A percentile compares a stretch with the other conserved stretches of the same genome.
Evolutionary conservation across 495 filamentous ascomycete genomes (phyloP).

Genomic region (Xanthoparmelia taractica): DNA sequence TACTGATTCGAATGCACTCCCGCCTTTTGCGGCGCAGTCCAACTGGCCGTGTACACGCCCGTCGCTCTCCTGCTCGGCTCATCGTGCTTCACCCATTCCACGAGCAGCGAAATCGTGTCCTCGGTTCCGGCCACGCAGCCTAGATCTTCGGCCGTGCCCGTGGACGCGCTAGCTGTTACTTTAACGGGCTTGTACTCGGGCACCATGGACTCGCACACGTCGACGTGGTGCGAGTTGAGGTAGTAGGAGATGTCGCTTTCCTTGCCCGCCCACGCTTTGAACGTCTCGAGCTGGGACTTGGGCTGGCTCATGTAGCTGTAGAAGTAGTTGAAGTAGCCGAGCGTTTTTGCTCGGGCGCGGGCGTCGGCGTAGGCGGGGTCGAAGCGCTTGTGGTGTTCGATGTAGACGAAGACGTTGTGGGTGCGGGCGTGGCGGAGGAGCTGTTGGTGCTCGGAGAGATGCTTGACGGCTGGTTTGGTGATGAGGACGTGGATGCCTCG

Average conservation of each 20-base stretch:
- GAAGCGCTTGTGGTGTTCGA: constrained; percentile 95
- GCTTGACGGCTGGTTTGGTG: constrained; percentile 91
- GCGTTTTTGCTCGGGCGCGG: constrained; percentile 54
- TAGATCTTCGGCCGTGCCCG: constrained; percentile 60
- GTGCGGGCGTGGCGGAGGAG: constrained; percentile 66
- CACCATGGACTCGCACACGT: constrained; percentile 87
- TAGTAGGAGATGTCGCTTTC: constrained; percentile 94
- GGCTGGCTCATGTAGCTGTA: constrained; percentile 96
- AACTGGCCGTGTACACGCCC: constrained; percentile 89
- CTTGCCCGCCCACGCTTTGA: constrained; percentile 89
- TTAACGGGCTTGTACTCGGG: constrained; percentile 67
- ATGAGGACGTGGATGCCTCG: constrained; percentile 81
- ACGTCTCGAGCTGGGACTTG: constrained; percentile 86
- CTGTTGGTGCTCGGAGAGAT: constrained; percentile 65
- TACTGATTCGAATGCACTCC: constrained; percentile 94
- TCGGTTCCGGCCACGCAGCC: constrained; percentile 77
- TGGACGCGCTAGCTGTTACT: constrained; percentile 69
- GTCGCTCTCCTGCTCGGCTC: constrained; percentile 63
- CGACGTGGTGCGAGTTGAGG: constrained; percentile 87
- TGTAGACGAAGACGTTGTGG: constrained; percentile 78
- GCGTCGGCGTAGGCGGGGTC: constrained; percentile 90
- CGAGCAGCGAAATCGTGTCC: constrained; percentile 85
- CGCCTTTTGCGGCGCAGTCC: constrained; percentile 86
- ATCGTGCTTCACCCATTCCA: constrained; percentile 72
- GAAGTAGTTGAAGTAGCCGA: constrained; percentile 97